Evolutionary conservation across 305 asterid species (phyloP), one percentile per base, ranked within the genome.

Genomic region (Solanum hybrid): DNA sequence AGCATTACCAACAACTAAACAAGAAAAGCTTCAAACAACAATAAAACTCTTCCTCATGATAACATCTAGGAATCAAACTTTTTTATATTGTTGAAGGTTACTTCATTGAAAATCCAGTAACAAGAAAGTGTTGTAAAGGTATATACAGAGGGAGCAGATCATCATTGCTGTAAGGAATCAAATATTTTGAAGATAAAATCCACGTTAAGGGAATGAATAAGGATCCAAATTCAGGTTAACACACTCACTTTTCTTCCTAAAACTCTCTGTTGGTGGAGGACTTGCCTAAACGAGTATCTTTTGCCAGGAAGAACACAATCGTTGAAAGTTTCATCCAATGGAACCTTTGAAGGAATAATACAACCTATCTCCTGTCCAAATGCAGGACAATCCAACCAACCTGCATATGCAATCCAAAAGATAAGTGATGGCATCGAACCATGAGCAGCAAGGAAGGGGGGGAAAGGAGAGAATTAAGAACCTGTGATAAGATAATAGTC

Each of bases 331-430:
- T 98, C 99, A 80, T 94, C 98, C 91, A 97, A 89, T 45, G 99
- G 99, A 88, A 97, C 99, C 92, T 98, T 98, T 87, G 99, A 98
- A 90, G 99, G 99, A 91, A 98, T 93, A 91, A 98, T 91, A 87
- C 92, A 89, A 40, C 94, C 93, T 87, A 95, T 92, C 91, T 98
- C 99, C 88, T 95, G 95, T 87, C 99, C 99, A 91, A 56, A 78
- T 29, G 96, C 92, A 37, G 99, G 99, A 91, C 99, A 98, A 51
- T 98, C 98, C 94, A 98, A 91, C 99, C 99, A 98, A 89, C 99
- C 99, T 98, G 94, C 91, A 91, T 32, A 32, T 86, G 79, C 80
- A 56, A 88, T 66, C 36, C 66, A 85, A 32, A 56, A 85, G 32
- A 56, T 85, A 85, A 29, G 12, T 56, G 75, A 56, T 85, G 45